Percentiles rank a stretch among this genome's conserved stretches.
phyloP scores from a whole-genome alignment of 176 grass and related monocot species.

The Oryza officinalis region DNA sequence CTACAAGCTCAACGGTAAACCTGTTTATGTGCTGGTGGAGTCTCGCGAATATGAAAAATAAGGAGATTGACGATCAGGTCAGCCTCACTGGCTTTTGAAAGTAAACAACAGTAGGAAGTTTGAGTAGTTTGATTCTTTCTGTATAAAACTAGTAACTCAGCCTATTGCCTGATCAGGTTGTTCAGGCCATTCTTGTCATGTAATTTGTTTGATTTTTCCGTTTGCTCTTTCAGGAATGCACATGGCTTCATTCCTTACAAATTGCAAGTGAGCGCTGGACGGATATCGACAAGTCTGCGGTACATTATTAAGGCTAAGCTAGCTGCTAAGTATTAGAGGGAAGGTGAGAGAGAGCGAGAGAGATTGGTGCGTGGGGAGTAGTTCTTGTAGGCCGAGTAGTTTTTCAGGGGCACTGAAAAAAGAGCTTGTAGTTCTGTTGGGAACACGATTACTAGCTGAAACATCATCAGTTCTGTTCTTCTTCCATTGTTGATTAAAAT shows the following conservation, averaged over 20 bases:
- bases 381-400: slow-evolving; percentile 51
- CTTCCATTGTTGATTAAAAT: slow-evolving; percentile 34
- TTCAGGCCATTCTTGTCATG: not conserved
- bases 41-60: slow-evolving; percentile 58
- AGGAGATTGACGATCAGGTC: slow-evolving; percentile 35
- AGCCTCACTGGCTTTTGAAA: not conserved
- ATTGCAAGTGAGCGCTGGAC: not conserved
- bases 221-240: slow-evolving; percentile 17
- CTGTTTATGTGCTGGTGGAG: slow-evolving; percentile 81
- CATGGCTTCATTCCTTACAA: slow-evolving; percentile 21
- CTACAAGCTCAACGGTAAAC: slow-evolving; percentile 75
- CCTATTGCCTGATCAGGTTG: not conserved
- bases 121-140: not conserved
- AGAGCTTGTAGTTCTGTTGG: slow-evolving; percentile 45
- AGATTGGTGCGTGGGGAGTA: slow-evolving; percentile 29
- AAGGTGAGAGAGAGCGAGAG: not conserved
- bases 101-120: not conserved
- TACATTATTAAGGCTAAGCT: slow-evolving; percentile 34
- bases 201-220: not conserved
- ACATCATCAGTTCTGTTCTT: not conserved
- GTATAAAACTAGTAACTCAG: not conserved
- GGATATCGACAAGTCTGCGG: slow-evolving; percentile 7
- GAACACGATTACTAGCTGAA: slow-evolving; percentile 42
- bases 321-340: slow-evolving; percentile 21
- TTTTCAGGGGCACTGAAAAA: slow-evolving; percentile 38